Conservation (phyloP, 441 rosid species). For the Brassica balearica region DNA sequence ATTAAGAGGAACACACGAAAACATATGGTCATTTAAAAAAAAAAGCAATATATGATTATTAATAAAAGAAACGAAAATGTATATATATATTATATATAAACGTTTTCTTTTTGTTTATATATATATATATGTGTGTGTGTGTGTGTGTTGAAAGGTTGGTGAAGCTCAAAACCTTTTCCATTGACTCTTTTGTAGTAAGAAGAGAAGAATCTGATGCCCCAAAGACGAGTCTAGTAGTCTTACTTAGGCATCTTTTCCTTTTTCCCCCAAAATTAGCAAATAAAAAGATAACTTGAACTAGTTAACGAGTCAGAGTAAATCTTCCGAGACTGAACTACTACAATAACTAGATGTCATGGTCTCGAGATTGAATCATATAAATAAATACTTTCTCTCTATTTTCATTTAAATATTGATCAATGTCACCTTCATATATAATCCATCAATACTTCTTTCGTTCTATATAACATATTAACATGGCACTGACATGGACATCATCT, state of each 20-base stretch:
- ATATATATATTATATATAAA: background rate
- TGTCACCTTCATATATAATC: slow-evolving; percentile 24
- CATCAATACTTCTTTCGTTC: slow-evolving; percentile 28
- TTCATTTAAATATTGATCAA: background rate
- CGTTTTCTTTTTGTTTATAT: slow-evolving; percentile 7
- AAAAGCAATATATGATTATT: slow-evolving; percentile 22
- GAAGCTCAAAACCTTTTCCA: slow-evolving; percentile 44
- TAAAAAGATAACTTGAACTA: slow-evolving; percentile 21
- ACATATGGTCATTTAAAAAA: slow-evolving; percentile 6
- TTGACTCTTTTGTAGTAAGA: slow-evolving; percentile 42
- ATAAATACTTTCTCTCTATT: background rate
- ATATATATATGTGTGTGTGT: too few relatives aligned
- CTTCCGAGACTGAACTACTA: background rate
- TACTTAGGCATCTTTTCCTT: slow-evolving; percentile 3
- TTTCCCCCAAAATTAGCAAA: slow-evolving; percentile 17
- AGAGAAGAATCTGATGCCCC: slow-evolving; percentile 59
- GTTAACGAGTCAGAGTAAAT: slow-evolving; percentile 26
- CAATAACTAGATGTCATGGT: background rate
- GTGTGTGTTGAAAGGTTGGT: slow-evolving; percentile 32
- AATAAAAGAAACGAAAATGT: slow-evolving; percentile 10
- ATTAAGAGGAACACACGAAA: slow-evolving; percentile 30
- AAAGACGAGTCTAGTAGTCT: slow-evolving; percentile 30
- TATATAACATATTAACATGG: slow-evolving; percentile 27
- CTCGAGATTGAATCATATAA: background rate
- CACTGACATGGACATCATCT: slow-evolving; percentile 37